A percentile compares a stretch with the other conserved stretches of the same genome.
These are phyloP conservation scores for Fraxinus ornus DNA, from an alignment of 305 asterid species.

Conservation along the genomic window DNA sequence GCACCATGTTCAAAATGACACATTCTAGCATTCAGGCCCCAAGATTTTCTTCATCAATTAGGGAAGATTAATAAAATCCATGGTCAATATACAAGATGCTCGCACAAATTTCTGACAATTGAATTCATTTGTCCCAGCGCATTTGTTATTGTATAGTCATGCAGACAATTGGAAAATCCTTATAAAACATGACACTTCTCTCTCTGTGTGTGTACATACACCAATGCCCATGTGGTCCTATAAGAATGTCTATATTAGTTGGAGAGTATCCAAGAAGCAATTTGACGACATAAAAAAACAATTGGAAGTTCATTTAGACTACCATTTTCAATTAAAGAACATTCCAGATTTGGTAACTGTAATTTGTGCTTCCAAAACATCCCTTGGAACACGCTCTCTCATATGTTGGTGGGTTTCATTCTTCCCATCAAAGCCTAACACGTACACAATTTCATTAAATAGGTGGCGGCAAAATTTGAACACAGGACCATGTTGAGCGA, in stretches of 20 bases:
- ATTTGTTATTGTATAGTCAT: neutral
- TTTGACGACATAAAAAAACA: neutral
- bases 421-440: neutral
- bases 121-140: neutral
- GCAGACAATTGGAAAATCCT: neutral
- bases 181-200: neutral
- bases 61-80: neutral
- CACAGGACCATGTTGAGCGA: neutral
- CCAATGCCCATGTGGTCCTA: neutral
- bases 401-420: neutral
- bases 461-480: neutral
- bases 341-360: neutral
- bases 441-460: neutral
- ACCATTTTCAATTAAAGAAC: conserved; percentile 2
- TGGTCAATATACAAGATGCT: conserved; percentile 1
- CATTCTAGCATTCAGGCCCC: neutral
- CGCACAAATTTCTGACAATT: neutral
- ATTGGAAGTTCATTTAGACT: conserved; percentile 1
- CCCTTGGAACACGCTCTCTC: neutral
- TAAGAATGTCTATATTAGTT: neutral
- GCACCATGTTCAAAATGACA: neutral
- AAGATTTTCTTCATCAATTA: neutral
- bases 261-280: neutral
- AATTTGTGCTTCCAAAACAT: neutral
- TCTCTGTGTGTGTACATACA: neutral